Percentiles rank a stretch among this genome's conserved stretches.
These are phyloP conservation scores for Candida glaebosa DNA, from an alignment of 805 yeast genomes.

Conservation along the genomic window DNA sequence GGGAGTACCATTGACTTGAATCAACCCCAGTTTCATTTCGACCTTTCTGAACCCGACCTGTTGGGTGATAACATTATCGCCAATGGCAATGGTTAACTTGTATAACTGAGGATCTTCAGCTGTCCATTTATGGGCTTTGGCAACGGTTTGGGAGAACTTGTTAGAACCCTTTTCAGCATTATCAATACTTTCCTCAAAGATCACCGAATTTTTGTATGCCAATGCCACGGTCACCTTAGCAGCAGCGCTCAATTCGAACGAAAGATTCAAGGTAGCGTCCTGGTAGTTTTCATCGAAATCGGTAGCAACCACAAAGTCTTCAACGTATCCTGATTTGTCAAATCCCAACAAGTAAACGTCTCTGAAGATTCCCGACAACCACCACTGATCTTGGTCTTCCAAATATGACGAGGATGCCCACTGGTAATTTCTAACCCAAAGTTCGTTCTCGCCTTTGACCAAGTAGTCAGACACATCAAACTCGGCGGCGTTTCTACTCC, in stretches of 20 bases:
- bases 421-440: slow-evolving; percentile 26
- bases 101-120: slow-evolving; percentile 31
- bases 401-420: slow-evolving; percentile 30
- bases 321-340: slow-evolving; percentile 20
- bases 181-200: neutral
- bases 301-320: slow-evolving; percentile 23
- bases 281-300: slow-evolving; percentile 12
- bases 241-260: slow-evolving; percentile 3
- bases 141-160: slow-evolving; percentile 7
- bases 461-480: slow-evolving; percentile 20
- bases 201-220: neutral
- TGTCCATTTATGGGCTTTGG: slow-evolving; percentile 25
- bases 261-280: slow-evolving; percentile 7
- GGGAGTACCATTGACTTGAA: slow-evolving; percentile 25
- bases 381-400: slow-evolving; percentile 40
- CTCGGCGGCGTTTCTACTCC: slow-evolving; percentile 31
- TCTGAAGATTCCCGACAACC: slow-evolving; percentile 36
- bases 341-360: slow-evolving; percentile 28
- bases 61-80: slow-evolving; percentile 13
- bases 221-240: neutral
- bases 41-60: slow-evolving; percentile 26
- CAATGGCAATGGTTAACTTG: slow-evolving; percentile 13
- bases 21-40: slow-evolving; percentile 20
- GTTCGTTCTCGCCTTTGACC: slow-evolving; percentile 7
- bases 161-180: neutral